Percentiles rank a stretch among this genome's conserved stretches.
phyloP scores from a whole-genome alignment of 2,329 filamentous ascomycete genomes.

The Colletotrichum tropicicola region DNA sequence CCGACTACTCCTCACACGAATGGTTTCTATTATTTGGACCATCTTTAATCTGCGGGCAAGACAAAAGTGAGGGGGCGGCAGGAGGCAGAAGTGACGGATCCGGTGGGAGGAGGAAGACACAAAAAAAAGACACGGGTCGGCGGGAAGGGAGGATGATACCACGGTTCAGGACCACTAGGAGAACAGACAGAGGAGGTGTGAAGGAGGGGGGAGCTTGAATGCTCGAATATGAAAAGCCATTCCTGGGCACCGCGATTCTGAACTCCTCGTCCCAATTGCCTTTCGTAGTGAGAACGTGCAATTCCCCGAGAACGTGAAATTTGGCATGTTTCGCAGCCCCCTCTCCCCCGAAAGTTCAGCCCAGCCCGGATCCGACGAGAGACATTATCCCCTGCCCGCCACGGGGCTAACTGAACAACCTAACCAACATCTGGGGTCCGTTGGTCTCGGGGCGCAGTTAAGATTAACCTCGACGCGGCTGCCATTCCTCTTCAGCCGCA shows the following conservation, averaged over 20 bases:
- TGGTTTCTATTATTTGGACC: neutral
- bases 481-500: too few relatives aligned
- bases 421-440: too few relatives aligned
- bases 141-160: slow-evolving; percentile 29
- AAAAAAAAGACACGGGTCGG: neutral
- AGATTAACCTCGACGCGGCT: too few relatives aligned
- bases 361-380: neutral
- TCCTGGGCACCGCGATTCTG: slow-evolving; percentile 14
- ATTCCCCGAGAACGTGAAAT: too few relatives aligned
- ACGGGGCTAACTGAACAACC: too few relatives aligned
- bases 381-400: too few relatives aligned
- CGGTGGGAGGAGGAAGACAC: neutral
- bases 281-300: neutral
- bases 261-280: neutral
- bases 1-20: neutral
- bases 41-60: slow-evolving; percentile 13
- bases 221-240: slow-evolving; percentile 29
- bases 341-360: neutral
- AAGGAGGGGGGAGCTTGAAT: slow-evolving; percentile 9
- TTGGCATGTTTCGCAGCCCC: neutral
- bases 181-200: slow-evolving; percentile 1
- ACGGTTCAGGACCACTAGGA: slow-evolving; percentile 12
- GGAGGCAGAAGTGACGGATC: neutral
- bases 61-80: neutral
- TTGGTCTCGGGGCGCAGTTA: too few relatives aligned